Evolutionary conservation across 352 stramenopile species (phyloP).

Genomic region (Saprolegnia diclina): DNA sequence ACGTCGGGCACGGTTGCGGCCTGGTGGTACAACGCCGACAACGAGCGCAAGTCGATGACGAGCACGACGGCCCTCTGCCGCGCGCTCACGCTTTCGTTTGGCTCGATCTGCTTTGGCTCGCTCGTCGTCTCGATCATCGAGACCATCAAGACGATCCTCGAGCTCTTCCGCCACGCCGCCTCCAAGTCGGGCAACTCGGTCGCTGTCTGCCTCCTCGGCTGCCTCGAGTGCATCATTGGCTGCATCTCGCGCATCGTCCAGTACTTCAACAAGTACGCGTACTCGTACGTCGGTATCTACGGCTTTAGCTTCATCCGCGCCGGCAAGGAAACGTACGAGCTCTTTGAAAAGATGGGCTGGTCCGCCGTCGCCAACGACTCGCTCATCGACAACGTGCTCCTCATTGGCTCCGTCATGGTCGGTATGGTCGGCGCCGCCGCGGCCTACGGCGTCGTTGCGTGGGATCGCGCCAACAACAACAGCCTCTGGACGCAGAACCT

Average conservation of each 20-base stretch:
- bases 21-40: slow-evolving; percentile 71
- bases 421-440: slow-evolving; percentile 47
- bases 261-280: slow-evolving; percentile 81
- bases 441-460: slow-evolving; percentile 33
- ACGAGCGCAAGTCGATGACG: slow-evolving; percentile 39
- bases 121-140: slow-evolving; percentile 68
- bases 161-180: slow-evolving; percentile 38
- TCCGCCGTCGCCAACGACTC: slow-evolving; percentile 64
- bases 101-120: slow-evolving; percentile 81
- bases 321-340: slow-evolving; percentile 48
- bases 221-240: slow-evolving; percentile 50
- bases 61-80: slow-evolving; percentile 45
- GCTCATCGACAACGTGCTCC: slow-evolving; percentile 64
- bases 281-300: slow-evolving; percentile 69
- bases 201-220: slow-evolving; percentile 44
- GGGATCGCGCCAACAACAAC: slow-evolving; percentile 32
- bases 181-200: slow-evolving; percentile 48
- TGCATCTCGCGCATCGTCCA: slow-evolving; percentile 61
- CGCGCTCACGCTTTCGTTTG: slow-evolving; percentile 73
- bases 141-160: slow-evolving; percentile 50
- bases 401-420: slow-evolving; percentile 54
- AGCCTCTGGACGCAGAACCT: slow-evolving; percentile 43
- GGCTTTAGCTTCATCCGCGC: slow-evolving; percentile 53
- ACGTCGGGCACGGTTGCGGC: slow-evolving; percentile 80
- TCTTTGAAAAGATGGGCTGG: slow-evolving; percentile 60